Conservation (phyloP, 352 stramenopile genomes). For the Saprolegnia parasitica region DNA sequence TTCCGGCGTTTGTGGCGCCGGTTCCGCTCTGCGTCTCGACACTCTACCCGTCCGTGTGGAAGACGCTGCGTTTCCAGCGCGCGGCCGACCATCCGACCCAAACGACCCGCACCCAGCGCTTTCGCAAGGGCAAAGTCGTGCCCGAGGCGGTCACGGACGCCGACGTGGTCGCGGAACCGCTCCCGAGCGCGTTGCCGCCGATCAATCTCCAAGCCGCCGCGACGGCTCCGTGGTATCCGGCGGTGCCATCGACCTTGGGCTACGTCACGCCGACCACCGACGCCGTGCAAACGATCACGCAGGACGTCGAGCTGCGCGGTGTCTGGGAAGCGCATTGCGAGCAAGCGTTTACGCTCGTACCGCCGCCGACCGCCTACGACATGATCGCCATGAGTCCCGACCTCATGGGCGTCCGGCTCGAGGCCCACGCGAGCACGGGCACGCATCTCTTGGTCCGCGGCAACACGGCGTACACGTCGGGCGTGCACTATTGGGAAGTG, state of each 20-base stretch:
- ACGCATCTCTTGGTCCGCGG: constrained; percentile 39
- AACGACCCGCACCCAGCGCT: background rate
- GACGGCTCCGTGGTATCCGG: background rate
- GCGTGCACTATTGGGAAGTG: constrained; percentile 52
- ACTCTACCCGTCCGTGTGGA: constrained; percentile 17
- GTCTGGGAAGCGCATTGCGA: constrained; percentile 9
- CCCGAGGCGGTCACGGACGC: background rate
- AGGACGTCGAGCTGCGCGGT: background rate
- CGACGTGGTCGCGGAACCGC: background rate
- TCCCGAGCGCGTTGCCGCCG: background rate
- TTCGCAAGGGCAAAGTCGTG: constrained; percentile 8
- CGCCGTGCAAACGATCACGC: background rate
- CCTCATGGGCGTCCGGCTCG: constrained; percentile 3
- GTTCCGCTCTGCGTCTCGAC: constrained; percentile 18
- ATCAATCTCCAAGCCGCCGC: background rate
- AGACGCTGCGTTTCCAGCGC: constrained; percentile 7
- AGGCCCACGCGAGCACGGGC: constrained; percentile 14
- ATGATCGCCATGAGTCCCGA: background rate
- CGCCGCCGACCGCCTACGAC: background rate
- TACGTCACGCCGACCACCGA: background rate
- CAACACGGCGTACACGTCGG: constrained; percentile 37
- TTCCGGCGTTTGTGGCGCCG: constrained; percentile 3
- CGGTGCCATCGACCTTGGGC: background rate
- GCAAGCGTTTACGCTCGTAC: constrained; percentile 17
- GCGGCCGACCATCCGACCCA: background rate